A percentile compares a stretch with the other conserved stretches of the same genome.
Evolutionary conservation across 2,329 filamentous ascomycete genomes (phyloP).

Genomic region (Metarhizium robertsii): DNA sequence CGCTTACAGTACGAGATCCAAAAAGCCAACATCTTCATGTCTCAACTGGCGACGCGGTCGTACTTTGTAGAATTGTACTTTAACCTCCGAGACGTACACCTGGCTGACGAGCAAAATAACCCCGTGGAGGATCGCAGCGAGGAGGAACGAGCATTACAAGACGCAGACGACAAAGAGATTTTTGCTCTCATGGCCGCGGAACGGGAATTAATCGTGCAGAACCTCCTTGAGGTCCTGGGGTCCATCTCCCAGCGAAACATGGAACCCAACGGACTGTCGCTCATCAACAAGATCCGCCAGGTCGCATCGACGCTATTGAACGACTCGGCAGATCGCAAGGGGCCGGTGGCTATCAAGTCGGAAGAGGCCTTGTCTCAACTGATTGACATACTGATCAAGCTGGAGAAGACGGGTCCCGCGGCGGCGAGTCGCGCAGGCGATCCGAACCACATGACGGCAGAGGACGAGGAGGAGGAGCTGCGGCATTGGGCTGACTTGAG

Average conservation of each 20-base stretch:
- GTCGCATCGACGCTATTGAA: slow-evolving; percentile 74
- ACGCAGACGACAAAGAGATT: slow-evolving; percentile 37
- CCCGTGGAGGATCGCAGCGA: slow-evolving; percentile 23
- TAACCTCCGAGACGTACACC: slow-evolving; percentile 59
- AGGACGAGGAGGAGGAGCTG: slow-evolving; percentile 69
- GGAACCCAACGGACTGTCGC: slow-evolving; percentile 57
- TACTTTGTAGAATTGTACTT: slow-evolving; percentile 85
- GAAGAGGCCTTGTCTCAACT: slow-evolving; percentile 66
- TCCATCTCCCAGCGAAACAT: slow-evolving; percentile 78
- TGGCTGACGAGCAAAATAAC: slow-evolving; percentile 33
- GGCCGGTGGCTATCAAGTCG: slow-evolving; percentile 41
- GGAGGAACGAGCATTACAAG: slow-evolving; percentile 26
- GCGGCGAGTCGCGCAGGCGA: slow-evolving; percentile 21
- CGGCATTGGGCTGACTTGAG: slow-evolving; percentile 69
- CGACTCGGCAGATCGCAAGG: slow-evolving; percentile 40
- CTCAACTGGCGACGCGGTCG: slow-evolving; percentile 70
- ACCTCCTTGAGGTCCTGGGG: slow-evolving; percentile 64
- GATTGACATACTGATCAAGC: slow-evolving; percentile 62
- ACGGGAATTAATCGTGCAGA: slow-evolving; percentile 71
- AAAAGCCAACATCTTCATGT: slow-evolving; percentile 82
- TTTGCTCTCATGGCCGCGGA: slow-evolving; percentile 62
- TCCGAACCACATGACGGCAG: slow-evolving; percentile 31
- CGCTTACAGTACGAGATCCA: slow-evolving; percentile 77
- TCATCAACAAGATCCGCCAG: slow-evolving; percentile 77
- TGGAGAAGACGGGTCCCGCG: slow-evolving; percentile 53